Conservation (phyloP, 805 yeast species). For the Wickerhamiella slavikovae region DNA sequence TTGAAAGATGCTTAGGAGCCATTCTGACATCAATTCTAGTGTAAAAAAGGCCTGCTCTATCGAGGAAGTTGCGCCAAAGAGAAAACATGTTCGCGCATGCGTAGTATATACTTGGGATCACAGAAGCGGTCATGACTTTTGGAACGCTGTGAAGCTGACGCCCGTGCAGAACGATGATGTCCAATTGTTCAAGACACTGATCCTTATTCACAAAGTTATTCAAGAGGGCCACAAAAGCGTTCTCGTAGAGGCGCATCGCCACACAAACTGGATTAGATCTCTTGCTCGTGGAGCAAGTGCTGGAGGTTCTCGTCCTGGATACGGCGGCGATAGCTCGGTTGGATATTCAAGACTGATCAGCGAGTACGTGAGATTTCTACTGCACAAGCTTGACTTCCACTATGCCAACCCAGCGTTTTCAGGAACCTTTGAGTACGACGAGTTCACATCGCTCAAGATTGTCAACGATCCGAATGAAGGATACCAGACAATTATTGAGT, state of each 20-base stretch:
- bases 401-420: slow-evolving; percentile 71
- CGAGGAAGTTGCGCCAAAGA: slow-evolving; percentile 83
- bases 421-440: slow-evolving; percentile 92
- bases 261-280: slow-evolving; percentile 57
- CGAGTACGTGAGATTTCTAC: slow-evolving; percentile 52
- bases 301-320: too few relatives aligned
- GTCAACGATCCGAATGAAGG: slow-evolving; percentile 94
- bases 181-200: slow-evolving; percentile 68
- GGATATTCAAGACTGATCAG: slow-evolving; percentile 50
- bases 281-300: slow-evolving; percentile 25
- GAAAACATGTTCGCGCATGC: slow-evolving; percentile 91
- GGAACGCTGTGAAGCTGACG: slow-evolving; percentile 60
- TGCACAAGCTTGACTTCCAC: slow-evolving; percentile 65
- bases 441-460: slow-evolving; percentile 67
- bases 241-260: slow-evolving; percentile 57
- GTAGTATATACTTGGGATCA: slow-evolving; percentile 95
- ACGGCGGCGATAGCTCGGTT: slow-evolving; percentile 5
- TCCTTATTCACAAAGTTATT: slow-evolving; percentile 73
- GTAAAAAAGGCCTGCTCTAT: slow-evolving; percentile 68
- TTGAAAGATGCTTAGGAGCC: slow-evolving; percentile 17
- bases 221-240: slow-evolving; percentile 94
- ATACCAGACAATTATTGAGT: slow-evolving; percentile 67
- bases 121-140: slow-evolving; percentile 60
- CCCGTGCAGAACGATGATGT: slow-evolving; percentile 70
- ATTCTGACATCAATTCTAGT: slow-evolving; percentile 23